Evolutionary conservation across 345 rosid genomes (phyloP).

Genomic region (Salix udensis): DNA sequence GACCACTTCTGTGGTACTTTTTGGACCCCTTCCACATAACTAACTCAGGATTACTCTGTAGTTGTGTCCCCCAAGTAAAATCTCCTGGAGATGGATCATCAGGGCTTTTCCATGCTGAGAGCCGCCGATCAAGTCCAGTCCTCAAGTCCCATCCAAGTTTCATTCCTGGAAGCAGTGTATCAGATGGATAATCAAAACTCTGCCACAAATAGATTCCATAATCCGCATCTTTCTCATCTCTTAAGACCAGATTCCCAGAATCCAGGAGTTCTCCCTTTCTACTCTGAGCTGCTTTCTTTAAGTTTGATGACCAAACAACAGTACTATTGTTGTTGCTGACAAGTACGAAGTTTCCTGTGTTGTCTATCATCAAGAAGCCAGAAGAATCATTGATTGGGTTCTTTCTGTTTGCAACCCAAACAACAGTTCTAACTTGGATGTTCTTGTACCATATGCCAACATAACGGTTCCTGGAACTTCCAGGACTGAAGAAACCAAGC

Average conservation of each 20-base stretch:
- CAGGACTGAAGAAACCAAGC: no score
- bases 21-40: not conserved
- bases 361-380: conserved; percentile 7
- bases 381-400: conserved; percentile 13
- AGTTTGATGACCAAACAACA: conserved; percentile 16
- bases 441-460: conserved; percentile 12
- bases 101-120: not conserved
- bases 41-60: not conserved
- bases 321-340: not conserved
- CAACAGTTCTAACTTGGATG: not conserved
- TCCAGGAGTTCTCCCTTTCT: conserved; percentile 7
- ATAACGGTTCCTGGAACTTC: not conserved
- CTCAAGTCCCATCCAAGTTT: conserved; percentile 2
- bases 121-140: not conserved
- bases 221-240: not conserved
- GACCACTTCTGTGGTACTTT: not conserved
- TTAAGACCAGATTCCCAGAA: conserved; percentile 10
- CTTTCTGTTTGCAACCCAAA: conserved; percentile 20
- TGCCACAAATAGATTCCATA: conserved; percentile 9
- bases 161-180: conserved; percentile 16
- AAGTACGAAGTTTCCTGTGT: not conserved
- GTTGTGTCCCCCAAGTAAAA: not conserved
- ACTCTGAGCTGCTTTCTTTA: not conserved
- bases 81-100: conserved; percentile 12
- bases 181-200: conserved; percentile 17